phyloP scores from a whole-genome alignment of 306 rosid genomes.

The Fagus crenata region DNA sequence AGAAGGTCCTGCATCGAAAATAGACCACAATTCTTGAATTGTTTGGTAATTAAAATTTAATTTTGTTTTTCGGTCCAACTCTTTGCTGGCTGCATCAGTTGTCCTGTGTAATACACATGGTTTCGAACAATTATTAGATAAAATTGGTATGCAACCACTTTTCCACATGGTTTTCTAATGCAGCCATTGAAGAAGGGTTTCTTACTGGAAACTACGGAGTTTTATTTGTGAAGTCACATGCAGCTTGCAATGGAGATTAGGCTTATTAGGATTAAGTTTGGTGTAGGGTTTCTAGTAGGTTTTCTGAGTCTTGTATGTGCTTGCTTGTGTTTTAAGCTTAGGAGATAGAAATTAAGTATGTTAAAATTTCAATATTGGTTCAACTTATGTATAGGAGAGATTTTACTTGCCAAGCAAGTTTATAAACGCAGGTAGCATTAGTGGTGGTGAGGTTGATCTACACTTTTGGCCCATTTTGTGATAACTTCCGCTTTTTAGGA shows the following conservation, averaged over 20 bases:
- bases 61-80: no score
- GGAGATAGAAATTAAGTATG: not conserved
- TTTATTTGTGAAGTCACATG: not conserved
- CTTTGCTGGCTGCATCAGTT: no score
- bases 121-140: no score
- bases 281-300: not conserved
- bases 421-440: not conserved
- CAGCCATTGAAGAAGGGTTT: not conserved
- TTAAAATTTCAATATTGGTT: not conserved
- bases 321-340: not conserved
- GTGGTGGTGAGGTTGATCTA: not conserved
- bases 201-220: not conserved
- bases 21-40: no score
- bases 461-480: not conserved
- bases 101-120: no score
- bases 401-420: not conserved
- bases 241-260: not conserved
- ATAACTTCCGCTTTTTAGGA: not conserved
- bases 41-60: no score
- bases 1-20: no score
- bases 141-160: no score
- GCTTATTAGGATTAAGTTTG: not conserved
- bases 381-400: not conserved
- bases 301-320: not conserved
- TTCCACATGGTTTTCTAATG: not conserved